Base-by-base conservation (phyloP, 2,329 filamentous ascomycete species). In the Trichophyton simii region DNA sequence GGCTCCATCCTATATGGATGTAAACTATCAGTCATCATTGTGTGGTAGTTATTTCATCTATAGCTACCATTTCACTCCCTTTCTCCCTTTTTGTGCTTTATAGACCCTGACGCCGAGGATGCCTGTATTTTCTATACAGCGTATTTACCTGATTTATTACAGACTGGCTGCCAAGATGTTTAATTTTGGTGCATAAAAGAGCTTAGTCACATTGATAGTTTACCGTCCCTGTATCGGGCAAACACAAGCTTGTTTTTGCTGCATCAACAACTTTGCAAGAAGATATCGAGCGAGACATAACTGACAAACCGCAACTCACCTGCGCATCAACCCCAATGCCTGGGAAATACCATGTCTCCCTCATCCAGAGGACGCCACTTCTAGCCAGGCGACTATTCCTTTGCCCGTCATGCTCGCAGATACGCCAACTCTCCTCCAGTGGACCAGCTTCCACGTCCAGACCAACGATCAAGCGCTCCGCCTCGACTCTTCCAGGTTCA, bases 401-500 rank as follows among this genome's bases (percentile, higher is more conserved):
- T 65, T 77, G 75, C 62, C 74, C 73, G 1, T 76, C 75, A 13
- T 77, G 75, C 67, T 69, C 73, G 38, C 72, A 66, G 65, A 71
- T 71, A 68, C 68, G 71, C 61, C 71, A 70, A 54, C 65, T 66
- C 11, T 58, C n/a, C 54, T 58, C 15, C 54, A 18, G 58, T 18
- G 13, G 54, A 46, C 38, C n/a, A 38, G 60, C 38, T n/a, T 36
- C 59, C 67, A 44, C 62, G 31, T 18, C 25, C 8, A 58, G 11
- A 18, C 11, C 55, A 13, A 38, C 18, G 8, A 25, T 3, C 20
- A 58, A 41, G 6, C 55, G 59, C 57, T 61, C 50, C 28, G 62
- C 69, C 61, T 72, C 75, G 42, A 72, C 75, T 3, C 72, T 80
- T 60, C 76, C 78, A n/a, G 79, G 81, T 52, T 72, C 75, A 3